Evolutionary conservation across 345 rosid genomes (phyloP).

Genomic region (Acer campestre): DNA sequence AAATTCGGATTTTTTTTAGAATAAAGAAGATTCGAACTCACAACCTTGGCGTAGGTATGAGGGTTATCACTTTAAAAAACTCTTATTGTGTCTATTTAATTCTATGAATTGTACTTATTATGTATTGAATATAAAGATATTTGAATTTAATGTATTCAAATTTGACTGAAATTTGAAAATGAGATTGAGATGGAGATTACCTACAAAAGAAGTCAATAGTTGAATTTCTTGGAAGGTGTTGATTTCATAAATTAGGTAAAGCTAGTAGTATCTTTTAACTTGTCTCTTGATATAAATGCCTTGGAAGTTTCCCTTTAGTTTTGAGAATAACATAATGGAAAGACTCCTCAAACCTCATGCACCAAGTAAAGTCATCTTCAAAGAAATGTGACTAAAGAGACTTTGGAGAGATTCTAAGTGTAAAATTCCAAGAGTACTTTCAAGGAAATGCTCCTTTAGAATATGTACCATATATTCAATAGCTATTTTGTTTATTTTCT

Average conservation of each 20-base stretch:
- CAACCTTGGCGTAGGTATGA: no score
- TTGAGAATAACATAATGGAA: neutral
- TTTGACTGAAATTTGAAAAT: no score
- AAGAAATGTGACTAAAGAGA: neutral
- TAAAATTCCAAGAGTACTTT: slow-evolving; percentile 18
- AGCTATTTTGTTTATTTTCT: no score
- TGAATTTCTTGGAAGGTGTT: neutral
- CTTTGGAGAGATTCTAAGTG: neutral
- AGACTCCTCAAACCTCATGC: neutral
- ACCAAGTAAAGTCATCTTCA: neutral
- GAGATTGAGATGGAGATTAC: no score
- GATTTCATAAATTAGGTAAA: slow-evolving; percentile 1
- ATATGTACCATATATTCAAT: neutral
- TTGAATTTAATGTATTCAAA: no score
- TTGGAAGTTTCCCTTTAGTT: slow-evolving; percentile 17
- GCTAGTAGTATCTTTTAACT: neutral
- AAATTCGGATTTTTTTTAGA: no score
- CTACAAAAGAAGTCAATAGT: neutral
- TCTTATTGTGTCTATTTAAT: no score
- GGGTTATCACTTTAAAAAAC: no score
- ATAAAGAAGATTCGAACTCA: no score
- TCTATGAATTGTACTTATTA: no score
- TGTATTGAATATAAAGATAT: no score
- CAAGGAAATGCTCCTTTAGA: neutral
- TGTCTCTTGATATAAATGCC: slow-evolving; percentile 1